Percentiles rank a stretch among this genome's conserved stretches.
Conservation (phyloP, 306 rosid genomes). For the Neltuma alba region DNA sequence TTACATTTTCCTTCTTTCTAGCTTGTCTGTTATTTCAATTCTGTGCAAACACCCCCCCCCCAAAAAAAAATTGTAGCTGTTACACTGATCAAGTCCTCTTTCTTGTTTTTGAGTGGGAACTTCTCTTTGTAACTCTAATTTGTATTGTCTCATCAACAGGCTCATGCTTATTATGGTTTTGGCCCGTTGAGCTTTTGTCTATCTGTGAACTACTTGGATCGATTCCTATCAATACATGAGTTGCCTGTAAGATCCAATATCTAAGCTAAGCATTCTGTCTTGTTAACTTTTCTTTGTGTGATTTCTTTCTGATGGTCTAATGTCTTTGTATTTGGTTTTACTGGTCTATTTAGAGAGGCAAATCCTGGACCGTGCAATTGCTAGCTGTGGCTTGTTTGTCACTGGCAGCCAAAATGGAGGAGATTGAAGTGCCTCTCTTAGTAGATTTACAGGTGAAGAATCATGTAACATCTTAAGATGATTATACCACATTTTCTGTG, state of each 20-base stretch:
- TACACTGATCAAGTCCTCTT: conserved; percentile 8
- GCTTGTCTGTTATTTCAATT: conserved; percentile 2
- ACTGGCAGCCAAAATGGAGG: conserved; percentile 85
- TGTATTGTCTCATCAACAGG: conserved; percentile 62
- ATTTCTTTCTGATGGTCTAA: conserved; percentile 21
- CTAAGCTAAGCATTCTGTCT: conserved; percentile 20
- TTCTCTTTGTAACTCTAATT: conserved; percentile 40
- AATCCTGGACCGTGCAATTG: conserved; percentile 75
- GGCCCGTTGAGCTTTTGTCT: conserved; percentile 74
- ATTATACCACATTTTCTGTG: conserved; percentile 9
- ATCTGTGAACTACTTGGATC: conserved; percentile 89
- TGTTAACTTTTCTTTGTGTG: conserved; percentile 28
- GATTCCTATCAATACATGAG: conserved; percentile 71
- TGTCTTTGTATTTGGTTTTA: conserved; percentile 27
- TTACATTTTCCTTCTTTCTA: conserved; percentile 23
- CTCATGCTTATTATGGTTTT: conserved; percentile 69
- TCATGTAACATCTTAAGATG: conserved; percentile 13
- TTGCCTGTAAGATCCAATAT: conserved; percentile 65
- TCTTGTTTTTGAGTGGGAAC: conserved; percentile 30
- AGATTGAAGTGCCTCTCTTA: conserved; percentile 63
- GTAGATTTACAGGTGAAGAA: conserved; percentile 79
- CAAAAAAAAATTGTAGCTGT: conserved; percentile 15
- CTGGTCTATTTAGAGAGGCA: conserved; percentile 53
- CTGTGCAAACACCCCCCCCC: not conserved
- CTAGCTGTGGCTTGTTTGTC: conserved; percentile 87